A percentile compares a stretch with the other conserved stretches of the same genome.
These are phyloP conservation scores for Trichosporon sp. DNA, from an alignment of 1,284 basidiomycete species.

Conservation along the genomic window DNA sequence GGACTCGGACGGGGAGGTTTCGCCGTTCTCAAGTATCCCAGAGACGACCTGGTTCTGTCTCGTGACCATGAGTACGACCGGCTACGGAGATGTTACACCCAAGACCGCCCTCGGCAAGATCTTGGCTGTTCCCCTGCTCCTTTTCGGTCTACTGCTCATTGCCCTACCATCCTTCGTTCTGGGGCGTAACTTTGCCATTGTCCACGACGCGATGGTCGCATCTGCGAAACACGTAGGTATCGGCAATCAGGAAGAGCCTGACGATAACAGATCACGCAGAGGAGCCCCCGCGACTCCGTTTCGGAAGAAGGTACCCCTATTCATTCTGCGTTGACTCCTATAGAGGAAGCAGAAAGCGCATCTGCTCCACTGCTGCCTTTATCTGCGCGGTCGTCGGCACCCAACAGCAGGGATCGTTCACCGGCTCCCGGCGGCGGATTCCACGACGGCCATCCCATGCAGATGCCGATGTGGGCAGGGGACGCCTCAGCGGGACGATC, in stretches of 20 bases:
- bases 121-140: constrained; percentile 73
- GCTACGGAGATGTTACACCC: constrained; percentile 75
- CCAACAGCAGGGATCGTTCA: background rate
- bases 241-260: too few relatives aligned
- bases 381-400: background rate
- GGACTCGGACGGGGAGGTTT: constrained; percentile 68
- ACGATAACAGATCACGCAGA: background rate
- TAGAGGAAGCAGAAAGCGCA: background rate
- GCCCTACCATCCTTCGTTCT: constrained; percentile 83
- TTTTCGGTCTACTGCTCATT: constrained; percentile 78
- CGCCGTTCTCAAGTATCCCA: constrained; percentile 63
- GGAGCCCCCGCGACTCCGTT: background rate
- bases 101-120: constrained; percentile 74
- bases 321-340: background rate
- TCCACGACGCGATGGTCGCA: constrained; percentile 67
- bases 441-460: background rate
- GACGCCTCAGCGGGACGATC: constrained; percentile 15
- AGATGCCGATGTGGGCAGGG: constrained; percentile 17
- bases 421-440: background rate
- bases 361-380: background rate
- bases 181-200: constrained; percentile 77
- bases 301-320: background rate
- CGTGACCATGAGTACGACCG: constrained; percentile 51
- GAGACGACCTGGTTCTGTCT: constrained; percentile 66
- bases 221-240: constrained; percentile 6